A percentile compares a stretch with the other conserved stretches of the same genome.
These are phyloP conservation scores for Chaetomium tenue DNA, from an alignment of 495 filamentous ascomycete species.

Conservation along the genomic window DNA sequence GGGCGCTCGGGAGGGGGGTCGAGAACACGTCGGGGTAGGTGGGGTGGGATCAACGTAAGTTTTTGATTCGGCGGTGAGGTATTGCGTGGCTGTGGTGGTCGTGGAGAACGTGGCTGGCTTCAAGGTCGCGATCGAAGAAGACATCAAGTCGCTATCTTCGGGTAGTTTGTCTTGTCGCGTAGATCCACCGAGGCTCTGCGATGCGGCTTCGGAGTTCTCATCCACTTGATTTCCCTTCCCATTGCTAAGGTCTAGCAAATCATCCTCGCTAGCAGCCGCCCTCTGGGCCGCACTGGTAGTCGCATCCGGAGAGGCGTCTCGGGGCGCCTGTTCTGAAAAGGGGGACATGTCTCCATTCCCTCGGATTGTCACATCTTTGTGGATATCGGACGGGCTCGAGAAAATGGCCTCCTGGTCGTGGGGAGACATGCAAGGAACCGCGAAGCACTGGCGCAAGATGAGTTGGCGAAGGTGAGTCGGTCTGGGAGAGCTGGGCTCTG, in stretches of 20 bases:
- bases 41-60: conserved; percentile 64
- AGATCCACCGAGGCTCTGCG: not conserved
- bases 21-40: conserved; percentile 54
- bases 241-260: conserved; percentile 19
- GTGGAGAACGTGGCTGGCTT: conserved; percentile 42
- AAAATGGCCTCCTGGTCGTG: conserved; percentile 26
- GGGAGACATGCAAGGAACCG: conserved; percentile 38
- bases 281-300: not conserved
- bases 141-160: conserved; percentile 45
- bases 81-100: conserved; percentile 38
- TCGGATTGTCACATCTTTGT: conserved; percentile 19
- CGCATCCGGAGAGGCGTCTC: not conserved
- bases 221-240: conserved; percentile 1
- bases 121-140: conserved; percentile 53
- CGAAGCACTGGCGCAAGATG: not conserved
- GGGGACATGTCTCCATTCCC: conserved; percentile 23
- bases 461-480: not conserved
- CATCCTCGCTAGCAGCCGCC: conserved; percentile 17
- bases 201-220: not conserved
- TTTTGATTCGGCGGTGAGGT: conserved; percentile 41
- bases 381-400: conserved; percentile 27
- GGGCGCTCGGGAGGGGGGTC: conserved; percentile 50
- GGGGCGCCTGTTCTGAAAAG: not conserved
- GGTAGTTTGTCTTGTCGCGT: conserved; percentile 13
- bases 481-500: not conserved